Base-by-base conservation (phyloP, 2,329 filamentous ascomycete species). In the Boeremia exigua region DNA sequence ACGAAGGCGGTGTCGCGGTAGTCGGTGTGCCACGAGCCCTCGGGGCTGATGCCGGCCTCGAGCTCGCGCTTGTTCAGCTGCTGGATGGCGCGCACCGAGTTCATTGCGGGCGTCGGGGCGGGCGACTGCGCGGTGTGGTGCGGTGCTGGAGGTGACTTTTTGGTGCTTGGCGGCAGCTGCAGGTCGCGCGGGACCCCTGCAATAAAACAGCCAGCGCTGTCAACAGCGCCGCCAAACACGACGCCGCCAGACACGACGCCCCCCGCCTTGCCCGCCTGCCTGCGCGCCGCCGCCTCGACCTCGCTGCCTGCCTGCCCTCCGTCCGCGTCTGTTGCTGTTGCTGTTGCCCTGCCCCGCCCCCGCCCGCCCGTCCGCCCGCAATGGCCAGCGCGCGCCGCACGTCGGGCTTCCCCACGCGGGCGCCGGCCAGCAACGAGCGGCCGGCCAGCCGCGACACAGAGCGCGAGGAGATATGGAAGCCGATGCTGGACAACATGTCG, bases 1-100 rank as follows among this genome's bases (percentile, higher is more conserved):
- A 99, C 81, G 76, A 94, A 99, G 56, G 95, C 96, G 2, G 95
- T 98, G 79, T 96, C 95, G 78, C 92, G 91, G 79, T 98, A 99
- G 80, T 99, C 96, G 75, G 89, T 88, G 75, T 98, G 94, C 94
- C 94, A 98, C 54, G 94, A 97, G 61, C 89, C 94, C 77, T 92
- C 88, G 37, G 93, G 88, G 2, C 88, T 84, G 65, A 92, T 93
- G 68, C 89, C 91, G 74, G 92, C 88, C 76, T 97, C 93, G 59
- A 99, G 90, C 78, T 99, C 95, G 66, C 88, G 88, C 80, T 95
- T 92, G 76, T 99, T 99, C 56, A 99, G 89, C 74, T 89, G 87
- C 75, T 96, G 91, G 58, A 97, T 95, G 55, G 92, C 88, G 67
- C 92, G 90, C 66, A 99, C 95, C 66, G 91, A 89, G 75, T 99